Conservation (phyloP, 345 rosid species). For the Leavenworthia alabamica region DNA sequence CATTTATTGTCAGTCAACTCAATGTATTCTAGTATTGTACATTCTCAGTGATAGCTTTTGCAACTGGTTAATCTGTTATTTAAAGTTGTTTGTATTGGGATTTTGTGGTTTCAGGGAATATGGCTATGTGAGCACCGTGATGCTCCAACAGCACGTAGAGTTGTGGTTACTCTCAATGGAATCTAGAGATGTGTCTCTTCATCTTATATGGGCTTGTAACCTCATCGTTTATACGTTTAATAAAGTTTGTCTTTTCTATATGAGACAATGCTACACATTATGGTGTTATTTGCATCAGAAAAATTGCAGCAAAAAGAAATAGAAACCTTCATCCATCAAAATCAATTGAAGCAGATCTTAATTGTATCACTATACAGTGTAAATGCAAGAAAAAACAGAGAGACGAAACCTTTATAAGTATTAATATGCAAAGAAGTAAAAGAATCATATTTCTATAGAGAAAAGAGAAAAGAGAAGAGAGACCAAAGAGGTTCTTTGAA, state of each 20-base stretch:
- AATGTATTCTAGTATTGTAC: background rate
- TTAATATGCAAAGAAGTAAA: background rate
- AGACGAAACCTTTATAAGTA: background rate
- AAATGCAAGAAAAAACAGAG: background rate
- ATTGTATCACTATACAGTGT: background rate
- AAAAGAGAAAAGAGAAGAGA: background rate
- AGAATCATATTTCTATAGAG: constrained; percentile 9
- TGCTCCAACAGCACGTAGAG: constrained; percentile 64
- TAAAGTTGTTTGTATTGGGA: constrained; percentile 2
- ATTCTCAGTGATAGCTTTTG: background rate
- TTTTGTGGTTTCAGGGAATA: constrained; percentile 57
- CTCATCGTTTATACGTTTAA: constrained; percentile 10
- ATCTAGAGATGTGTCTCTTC: constrained; percentile 17
- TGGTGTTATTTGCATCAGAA: constrained; percentile 3
- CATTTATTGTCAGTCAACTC: background rate
- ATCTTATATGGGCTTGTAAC: constrained; percentile 5
- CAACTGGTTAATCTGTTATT: background rate
- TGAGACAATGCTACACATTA: background rate
- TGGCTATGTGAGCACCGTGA: constrained; percentile 98
- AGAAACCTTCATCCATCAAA: background rate
- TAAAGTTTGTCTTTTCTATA: background rate
- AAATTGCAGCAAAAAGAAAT: background rate
- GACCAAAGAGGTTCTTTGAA: constrained; percentile 4
- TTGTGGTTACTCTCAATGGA: constrained; percentile 86
- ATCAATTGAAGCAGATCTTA: background rate